Conservation (phyloP, 306 rosid species). For the Corylus avellana region DNA sequence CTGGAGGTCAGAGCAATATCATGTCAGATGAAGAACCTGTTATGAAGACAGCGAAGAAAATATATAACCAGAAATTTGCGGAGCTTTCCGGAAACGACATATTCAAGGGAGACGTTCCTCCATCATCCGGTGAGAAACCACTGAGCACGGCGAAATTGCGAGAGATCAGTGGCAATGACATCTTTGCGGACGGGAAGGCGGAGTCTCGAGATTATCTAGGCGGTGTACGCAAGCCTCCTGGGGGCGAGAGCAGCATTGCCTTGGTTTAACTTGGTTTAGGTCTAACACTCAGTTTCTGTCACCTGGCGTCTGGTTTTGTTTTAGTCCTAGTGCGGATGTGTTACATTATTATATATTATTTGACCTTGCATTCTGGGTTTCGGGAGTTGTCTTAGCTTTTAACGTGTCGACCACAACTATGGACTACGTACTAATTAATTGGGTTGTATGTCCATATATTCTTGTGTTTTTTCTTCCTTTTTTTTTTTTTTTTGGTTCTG, state of each 20-base stretch:
- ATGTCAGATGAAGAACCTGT: constrained; percentile 48
- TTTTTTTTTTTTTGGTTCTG: neutral
- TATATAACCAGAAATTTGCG: constrained; percentile 65
- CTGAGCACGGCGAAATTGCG: constrained; percentile 79
- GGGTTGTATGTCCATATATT: constrained; percentile 80
- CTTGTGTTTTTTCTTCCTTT: constrained; percentile 24
- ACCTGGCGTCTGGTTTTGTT: constrained; percentile 52
- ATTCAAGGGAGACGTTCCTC: constrained; percentile 75
- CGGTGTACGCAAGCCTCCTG: constrained; percentile 97
- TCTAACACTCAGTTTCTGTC: constrained; percentile 55
- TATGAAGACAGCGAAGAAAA: constrained; percentile 82
- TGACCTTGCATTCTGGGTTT: constrained; percentile 74
- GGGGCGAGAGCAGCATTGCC: constrained; percentile 98
- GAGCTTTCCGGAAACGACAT: constrained; percentile 89
- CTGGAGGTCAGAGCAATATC: constrained; percentile 45
- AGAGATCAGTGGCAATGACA: constrained; percentile 91
- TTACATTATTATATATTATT: constrained; percentile 69
- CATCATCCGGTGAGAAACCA: constrained; percentile 76
- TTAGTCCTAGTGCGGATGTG: constrained; percentile 56
- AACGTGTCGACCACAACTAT: constrained; percentile 48
- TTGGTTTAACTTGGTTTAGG: constrained; percentile 72
- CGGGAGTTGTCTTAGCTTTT: constrained; percentile 73
- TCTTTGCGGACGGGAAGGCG: constrained; percentile 94
- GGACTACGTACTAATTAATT: constrained; percentile 85
- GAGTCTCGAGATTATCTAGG: constrained; percentile 92